Percentiles rank a stretch among this genome's conserved stretches.
phyloP scores from a whole-genome alignment of 768 basidiomycete species.

The Collybia sordida region DNA sequence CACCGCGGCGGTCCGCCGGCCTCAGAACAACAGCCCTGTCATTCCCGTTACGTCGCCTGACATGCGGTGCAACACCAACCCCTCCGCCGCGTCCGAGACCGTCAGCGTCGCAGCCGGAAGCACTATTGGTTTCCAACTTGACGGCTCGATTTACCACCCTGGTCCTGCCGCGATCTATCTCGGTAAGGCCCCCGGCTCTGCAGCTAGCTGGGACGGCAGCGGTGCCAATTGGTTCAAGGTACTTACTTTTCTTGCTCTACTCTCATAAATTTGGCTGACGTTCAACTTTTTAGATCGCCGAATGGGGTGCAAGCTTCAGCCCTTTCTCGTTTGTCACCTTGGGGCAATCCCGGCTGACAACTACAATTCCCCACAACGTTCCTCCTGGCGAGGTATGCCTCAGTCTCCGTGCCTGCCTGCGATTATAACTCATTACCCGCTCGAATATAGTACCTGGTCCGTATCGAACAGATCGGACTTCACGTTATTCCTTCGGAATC shows the following conservation, averaged over 20 bases:
- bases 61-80: constrained; percentile 39
- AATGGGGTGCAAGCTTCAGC: constrained; percentile 28
- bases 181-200: constrained; percentile 36
- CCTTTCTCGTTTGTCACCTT: constrained; percentile 27
- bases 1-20: constrained; percentile 31
- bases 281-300: constrained; percentile 20
- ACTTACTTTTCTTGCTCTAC: not conserved
- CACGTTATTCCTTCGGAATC: constrained; percentile 42
- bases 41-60: constrained; percentile 33
- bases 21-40: constrained; percentile 40
- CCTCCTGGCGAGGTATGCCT: constrained; percentile 31
- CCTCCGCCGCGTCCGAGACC: constrained; percentile 27
- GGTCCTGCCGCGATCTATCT: constrained; percentile 40
- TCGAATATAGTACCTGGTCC: constrained; percentile 29
- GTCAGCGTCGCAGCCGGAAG: constrained; percentile 34
- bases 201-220: constrained; percentile 36
- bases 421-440: not conserved
- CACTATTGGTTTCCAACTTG: constrained; percentile 28
- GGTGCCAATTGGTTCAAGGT: constrained; percentile 42
- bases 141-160: constrained; percentile 37
- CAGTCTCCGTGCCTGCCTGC: not conserved
- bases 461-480: constrained; percentile 41
- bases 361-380: constrained; percentile 32
- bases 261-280: no score
- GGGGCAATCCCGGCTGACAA: constrained; percentile 23